A percentile compares a stretch with the other conserved stretches of the same genome.
Evolutionary conservation across 805 yeast genomes (phyloP).

Genomic region (Metschnikowia similis): DNA sequence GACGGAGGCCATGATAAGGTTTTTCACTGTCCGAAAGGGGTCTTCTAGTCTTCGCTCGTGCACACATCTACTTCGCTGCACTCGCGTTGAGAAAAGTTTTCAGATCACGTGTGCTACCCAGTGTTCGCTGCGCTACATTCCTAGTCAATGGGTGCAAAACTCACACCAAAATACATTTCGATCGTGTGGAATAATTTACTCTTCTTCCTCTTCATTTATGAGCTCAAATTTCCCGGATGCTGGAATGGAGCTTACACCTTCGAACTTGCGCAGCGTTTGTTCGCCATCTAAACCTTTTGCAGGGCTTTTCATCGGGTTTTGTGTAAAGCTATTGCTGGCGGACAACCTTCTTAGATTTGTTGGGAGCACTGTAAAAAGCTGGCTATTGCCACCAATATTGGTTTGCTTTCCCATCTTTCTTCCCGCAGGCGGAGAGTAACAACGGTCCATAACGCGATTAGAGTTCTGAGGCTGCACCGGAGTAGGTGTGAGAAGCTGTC

Average conservation of each 20-base stretch:
- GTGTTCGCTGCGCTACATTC: not conserved
- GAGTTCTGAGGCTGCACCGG: slow-evolving; percentile 7
- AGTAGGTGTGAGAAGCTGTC: slow-evolving; percentile 7
- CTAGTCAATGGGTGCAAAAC: slow-evolving; percentile 10
- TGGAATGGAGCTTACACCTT: not conserved
- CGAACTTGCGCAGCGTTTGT: not conserved
- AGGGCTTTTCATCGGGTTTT: not conserved
- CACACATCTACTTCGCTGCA: slow-evolving; percentile 5
- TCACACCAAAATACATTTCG: not conserved
- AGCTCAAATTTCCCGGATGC: slow-evolving; percentile 2
- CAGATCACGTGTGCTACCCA: slow-evolving; percentile 15
- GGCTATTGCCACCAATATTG: not conserved
- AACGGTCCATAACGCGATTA: not conserved
- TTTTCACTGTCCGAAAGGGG: not conserved
- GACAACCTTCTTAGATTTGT: not conserved
- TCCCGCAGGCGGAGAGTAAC: slow-evolving; percentile 3
- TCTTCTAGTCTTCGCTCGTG: slow-evolving; percentile 3
- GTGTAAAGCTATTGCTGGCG: not conserved
- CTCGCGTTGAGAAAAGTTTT: slow-evolving; percentile 17
- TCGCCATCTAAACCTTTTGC: not conserved
- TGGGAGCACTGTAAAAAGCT: not conserved
- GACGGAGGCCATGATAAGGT: slow-evolving; percentile 36
- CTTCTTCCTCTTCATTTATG: slow-evolving; percentile 5
- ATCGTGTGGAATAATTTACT: not conserved
- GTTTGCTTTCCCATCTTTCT: not conserved